These are phyloP conservation scores for Crassisporium funariophilum DNA, from an alignment of 768 basidiomycete species.

Conservation along the genomic window DNA sequence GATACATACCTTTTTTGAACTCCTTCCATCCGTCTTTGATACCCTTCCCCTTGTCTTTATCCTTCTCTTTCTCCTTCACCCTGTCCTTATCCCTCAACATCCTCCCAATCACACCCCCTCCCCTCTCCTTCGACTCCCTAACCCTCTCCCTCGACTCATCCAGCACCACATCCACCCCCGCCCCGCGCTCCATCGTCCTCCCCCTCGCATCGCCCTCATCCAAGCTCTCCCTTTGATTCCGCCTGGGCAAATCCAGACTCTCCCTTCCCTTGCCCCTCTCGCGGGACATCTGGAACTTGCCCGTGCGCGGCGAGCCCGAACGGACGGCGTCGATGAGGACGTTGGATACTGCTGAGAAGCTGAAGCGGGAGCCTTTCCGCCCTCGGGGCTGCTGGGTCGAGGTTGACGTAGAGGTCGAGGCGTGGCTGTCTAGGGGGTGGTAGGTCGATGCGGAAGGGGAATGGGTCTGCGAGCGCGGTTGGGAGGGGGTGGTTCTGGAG, in stretches of 20 bases:
- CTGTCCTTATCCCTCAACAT: slow-evolving; percentile 27
- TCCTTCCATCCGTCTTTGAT: slow-evolving; percentile 74
- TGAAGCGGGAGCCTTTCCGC: slow-evolving; percentile 45
- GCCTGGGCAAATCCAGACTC: not conserved
- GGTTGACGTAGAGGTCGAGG: not conserved
- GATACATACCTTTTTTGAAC: slow-evolving; percentile 74
- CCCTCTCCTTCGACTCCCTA: slow-evolving; percentile 24
- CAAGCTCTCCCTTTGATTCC: slow-evolving; percentile 18
- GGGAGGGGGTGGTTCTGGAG: slow-evolving; percentile 1
- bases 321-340: slow-evolving; percentile 51
- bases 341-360: slow-evolving; percentile 53
- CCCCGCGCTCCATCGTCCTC: slow-evolving; percentile 34
- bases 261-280: slow-evolving; percentile 23
- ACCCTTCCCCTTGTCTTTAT: slow-evolving; percentile 41
- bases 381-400: slow-evolving; percentile 9
- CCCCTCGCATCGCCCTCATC: slow-evolving; percentile 26
- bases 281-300: slow-evolving; percentile 12
- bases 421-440: not conserved
- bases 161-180: not conserved
- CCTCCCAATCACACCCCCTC: slow-evolving; percentile 41
- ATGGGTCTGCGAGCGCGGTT: not conserved
- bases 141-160: slow-evolving; percentile 12
- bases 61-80: slow-evolving; percentile 27
- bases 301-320: slow-evolving; percentile 43
- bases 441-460: not conserved